Percentiles rank a stretch among this genome's conserved stretches.
Evolutionary conservation across 164 flowering plant species (phyloP).

Genomic region (grape (Vitis vinifera)): DNA sequence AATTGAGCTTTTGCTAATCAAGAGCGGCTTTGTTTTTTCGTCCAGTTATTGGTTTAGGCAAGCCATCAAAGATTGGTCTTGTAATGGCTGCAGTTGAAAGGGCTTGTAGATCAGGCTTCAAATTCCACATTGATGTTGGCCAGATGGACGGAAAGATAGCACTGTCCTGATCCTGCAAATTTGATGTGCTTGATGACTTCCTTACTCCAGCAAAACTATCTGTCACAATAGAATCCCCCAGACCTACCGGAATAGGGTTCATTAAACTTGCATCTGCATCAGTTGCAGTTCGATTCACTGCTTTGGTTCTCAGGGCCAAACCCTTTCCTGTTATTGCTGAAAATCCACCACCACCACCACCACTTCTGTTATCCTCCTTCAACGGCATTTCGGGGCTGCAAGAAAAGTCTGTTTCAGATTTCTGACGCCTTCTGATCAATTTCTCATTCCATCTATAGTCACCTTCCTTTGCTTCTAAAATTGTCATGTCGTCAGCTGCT

Average conservation of each 20-base stretch:
- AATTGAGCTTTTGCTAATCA: slow-evolving; percentile 19
- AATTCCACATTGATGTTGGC: slow-evolving; percentile 27
- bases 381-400: slow-evolving; percentile 47
- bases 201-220: slow-evolving; percentile 50
- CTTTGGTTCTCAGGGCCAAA: slow-evolving; percentile 68
- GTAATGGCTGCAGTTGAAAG: slow-evolving; percentile 26
- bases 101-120: slow-evolving; percentile 33
- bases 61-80: slow-evolving; percentile 47
- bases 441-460: slow-evolving; percentile 49
- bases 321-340: slow-evolving; percentile 65
- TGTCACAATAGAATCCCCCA: slow-evolving; percentile 37
- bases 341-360: slow-evolving; percentile 34
- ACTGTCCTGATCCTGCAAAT: slow-evolving; percentile 60
- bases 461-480: slow-evolving; percentile 26
- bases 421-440: slow-evolving; percentile 59
- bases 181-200: slow-evolving; percentile 79
- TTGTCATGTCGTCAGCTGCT: slow-evolving; percentile 16
- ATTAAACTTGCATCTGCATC: slow-evolving; percentile 38
- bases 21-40: slow-evolving; percentile 45
- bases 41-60: slow-evolving; percentile 35
- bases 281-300: slow-evolving; percentile 38
- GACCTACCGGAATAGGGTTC: slow-evolving; percentile 27
- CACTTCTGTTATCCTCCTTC: slow-evolving; percentile 50
- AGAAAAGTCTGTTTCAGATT: slow-evolving; percentile 44
- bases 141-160: slow-evolving; percentile 22